Percentiles rank a stretch among this genome's conserved stretches.
Evolutionary conservation across 2,329 filamentous ascomycete genomes (phyloP).

Genomic region (Trichoderma sp.): DNA sequence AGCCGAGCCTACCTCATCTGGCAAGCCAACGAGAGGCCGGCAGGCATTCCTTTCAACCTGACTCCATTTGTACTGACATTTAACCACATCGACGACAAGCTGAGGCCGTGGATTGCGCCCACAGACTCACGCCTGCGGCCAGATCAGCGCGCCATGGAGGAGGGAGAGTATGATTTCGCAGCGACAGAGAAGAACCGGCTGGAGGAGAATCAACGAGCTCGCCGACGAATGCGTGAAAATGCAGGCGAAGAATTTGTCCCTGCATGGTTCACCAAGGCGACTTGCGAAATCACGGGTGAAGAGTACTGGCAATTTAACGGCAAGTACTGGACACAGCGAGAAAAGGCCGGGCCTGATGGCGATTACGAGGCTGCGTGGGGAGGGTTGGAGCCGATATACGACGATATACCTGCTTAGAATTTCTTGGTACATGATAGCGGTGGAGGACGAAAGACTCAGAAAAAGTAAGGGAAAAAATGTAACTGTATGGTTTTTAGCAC

Average conservation of each 20-base stretch:
- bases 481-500: conserved; percentile 4
- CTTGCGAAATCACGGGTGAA: conserved; percentile 78
- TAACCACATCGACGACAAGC: conserved; percentile 84
- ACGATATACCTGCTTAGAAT: conserved; percentile 27
- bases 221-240: conserved; percentile 69
- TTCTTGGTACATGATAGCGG: not conserved
- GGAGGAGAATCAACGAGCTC: conserved; percentile 84
- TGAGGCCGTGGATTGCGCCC: conserved; percentile 75
- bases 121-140: conserved; percentile 92
- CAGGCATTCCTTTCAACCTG: conserved; percentile 91
- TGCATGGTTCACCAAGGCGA: conserved; percentile 77
- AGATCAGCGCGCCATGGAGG: conserved; percentile 97
- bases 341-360: conserved; percentile 61
- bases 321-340: conserved; percentile 79
- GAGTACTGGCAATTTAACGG: conserved; percentile 87
- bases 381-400: conserved; percentile 73
- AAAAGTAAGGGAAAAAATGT: not conserved
- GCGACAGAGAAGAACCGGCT: conserved; percentile 92
- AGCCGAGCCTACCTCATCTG: conserved; percentile 85
- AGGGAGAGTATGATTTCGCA: conserved; percentile 93
- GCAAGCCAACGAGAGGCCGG: conserved; percentile 79
- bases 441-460: not conserved
- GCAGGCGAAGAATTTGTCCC: conserved; percentile 79
- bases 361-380: conserved; percentile 61
- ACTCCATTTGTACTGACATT: conserved; percentile 94